A percentile compares a stretch with the other conserved stretches of the same genome.
Evolutionary conservation across 495 filamentous ascomycete genomes (phyloP).

Genomic region (Neurospora intermedia): DNA sequence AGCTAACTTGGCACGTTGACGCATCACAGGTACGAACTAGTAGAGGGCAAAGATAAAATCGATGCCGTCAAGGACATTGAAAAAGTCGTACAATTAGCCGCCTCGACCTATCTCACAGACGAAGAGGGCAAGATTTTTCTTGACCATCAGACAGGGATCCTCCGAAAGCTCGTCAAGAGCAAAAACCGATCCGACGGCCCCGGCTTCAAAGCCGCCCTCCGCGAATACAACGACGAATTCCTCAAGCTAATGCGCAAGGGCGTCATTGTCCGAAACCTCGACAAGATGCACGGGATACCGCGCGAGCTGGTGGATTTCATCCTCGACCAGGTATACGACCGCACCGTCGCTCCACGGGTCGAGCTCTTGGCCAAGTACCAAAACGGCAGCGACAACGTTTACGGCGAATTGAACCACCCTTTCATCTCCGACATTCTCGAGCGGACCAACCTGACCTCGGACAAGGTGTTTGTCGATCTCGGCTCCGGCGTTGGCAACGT

Average conservation of each 20-base stretch:
- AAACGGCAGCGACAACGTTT: slow-evolving; percentile 81
- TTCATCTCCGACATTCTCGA: slow-evolving; percentile 74
- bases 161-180: slow-evolving; percentile 56
- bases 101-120: slow-evolving; percentile 60
- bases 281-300: slow-evolving; percentile 50
- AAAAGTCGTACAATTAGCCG: slow-evolving; percentile 63
- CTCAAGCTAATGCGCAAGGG: slow-evolving; percentile 49
- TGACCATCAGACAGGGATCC: slow-evolving; percentile 62
- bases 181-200: slow-evolving; percentile 50
- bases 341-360: slow-evolving; percentile 81
- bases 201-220: slow-evolving; percentile 58
- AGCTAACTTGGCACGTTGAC: slow-evolving; percentile 12
- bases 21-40: slow-evolving; percentile 59
- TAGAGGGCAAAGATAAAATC: slow-evolving; percentile 71
- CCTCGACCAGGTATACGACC: slow-evolving; percentile 77
- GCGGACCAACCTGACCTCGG: slow-evolving; percentile 63
- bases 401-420: slow-evolving; percentile 79
- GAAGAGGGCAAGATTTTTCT: slow-evolving; percentile 54
- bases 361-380: slow-evolving; percentile 72
- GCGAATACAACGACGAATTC: slow-evolving; percentile 65
- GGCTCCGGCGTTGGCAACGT: slow-evolving; percentile 95
- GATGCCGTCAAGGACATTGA: slow-evolving; percentile 77
- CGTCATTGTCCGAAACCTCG: slow-evolving; percentile 58
- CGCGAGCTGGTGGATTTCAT: slow-evolving; percentile 69
- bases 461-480: slow-evolving; percentile 83